Evolutionary conservation across 2,329 filamentous ascomycete species (phyloP).

Genomic region (Elsinoe australis): DNA sequence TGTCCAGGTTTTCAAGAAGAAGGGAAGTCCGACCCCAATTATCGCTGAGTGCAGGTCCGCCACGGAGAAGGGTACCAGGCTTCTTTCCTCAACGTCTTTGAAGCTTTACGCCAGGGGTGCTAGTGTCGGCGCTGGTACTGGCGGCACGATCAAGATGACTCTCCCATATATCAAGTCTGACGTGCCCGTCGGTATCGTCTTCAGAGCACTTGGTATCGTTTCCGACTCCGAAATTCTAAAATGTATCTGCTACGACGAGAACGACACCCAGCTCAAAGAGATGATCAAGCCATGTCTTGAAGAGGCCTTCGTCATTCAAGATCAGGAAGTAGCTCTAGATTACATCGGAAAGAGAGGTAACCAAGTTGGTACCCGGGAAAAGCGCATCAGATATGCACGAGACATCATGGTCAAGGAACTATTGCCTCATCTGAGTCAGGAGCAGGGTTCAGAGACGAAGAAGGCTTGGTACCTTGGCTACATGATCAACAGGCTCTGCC

Average conservation of each 20-base stretch:
- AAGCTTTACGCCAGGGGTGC: constrained; percentile 86
- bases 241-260: constrained; percentile 92
- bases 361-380: constrained; percentile 67
- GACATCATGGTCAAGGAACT: constrained; percentile 97
- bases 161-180: constrained; percentile 91
- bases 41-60: constrained; percentile 94
- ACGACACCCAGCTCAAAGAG: constrained; percentile 94
- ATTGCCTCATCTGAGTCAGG: constrained; percentile 91
- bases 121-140: constrained; percentile 67
- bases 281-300: constrained; percentile 96
- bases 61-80: constrained; percentile 86
- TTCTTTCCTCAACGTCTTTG: constrained; percentile 87
- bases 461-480: constrained; percentile 99
- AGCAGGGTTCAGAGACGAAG: constrained; percentile 84
- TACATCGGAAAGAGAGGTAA: constrained; percentile 90
- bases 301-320: constrained; percentile 92
- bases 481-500: constrained; percentile 93
- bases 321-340: constrained; percentile 86
- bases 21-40: constrained; percentile 86
- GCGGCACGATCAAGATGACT: constrained; percentile 81
- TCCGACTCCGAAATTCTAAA: constrained; percentile 97
- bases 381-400: constrained; percentile 83
- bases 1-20: constrained; percentile 98
- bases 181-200: constrained; percentile 89
- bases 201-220: constrained; percentile 88